Evolutionary conservation across 2,329 filamentous ascomycete species (phyloP), one percentile per base, ranked within the genome.

Genomic region (Penicillium sp.): DNA sequence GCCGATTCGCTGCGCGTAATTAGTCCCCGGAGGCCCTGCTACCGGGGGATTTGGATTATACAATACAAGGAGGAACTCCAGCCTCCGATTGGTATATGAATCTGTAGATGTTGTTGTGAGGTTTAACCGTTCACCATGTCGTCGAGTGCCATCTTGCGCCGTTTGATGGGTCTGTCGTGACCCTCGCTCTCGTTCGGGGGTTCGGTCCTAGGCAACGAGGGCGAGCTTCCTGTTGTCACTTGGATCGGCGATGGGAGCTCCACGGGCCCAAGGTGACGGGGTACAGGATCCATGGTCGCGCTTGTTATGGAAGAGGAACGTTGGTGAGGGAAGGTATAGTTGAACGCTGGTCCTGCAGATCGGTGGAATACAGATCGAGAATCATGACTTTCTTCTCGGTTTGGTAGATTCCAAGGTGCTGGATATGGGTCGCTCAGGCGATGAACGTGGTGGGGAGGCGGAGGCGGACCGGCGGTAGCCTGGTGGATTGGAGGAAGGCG

Each of bases 41-140:
- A 62, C 62, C 53, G 49, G 55, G 49, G 46, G 24, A 18, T 10
- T 43, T n/a, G 44, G 48, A 56, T 63, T 58, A 64, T 64, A 64
- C 53, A 65, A 52, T 63, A 64, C 53, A 64, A 55, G 49, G 52
- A 56, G 59, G 52, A 43, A 39, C 38, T 34, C 38, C 34, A 47
- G 43, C 47, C 46, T 36, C 47, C 44, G 8, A 47, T 38, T 36
- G 36, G 18, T 38, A 36, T 52, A 16, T 47, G 43, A 32, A 47
- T 47, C 42, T 18, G 39, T 18, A 27, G 21, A 39, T 42, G 29
- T 13, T n/a, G 14, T 14, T 27, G 5, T 27, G 24, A 14, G 21
- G 39, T 42, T 62, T 50, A 75, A 40, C 67, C 72, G 45, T 75
- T 75, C 16, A 75, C 72, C 65, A 75, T 75, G 47, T 75, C 72